These are phyloP conservation scores for Cryptococcus sp. DNA, from an alignment of 1,284 basidiomycete species.

Conservation along the genomic window DNA sequence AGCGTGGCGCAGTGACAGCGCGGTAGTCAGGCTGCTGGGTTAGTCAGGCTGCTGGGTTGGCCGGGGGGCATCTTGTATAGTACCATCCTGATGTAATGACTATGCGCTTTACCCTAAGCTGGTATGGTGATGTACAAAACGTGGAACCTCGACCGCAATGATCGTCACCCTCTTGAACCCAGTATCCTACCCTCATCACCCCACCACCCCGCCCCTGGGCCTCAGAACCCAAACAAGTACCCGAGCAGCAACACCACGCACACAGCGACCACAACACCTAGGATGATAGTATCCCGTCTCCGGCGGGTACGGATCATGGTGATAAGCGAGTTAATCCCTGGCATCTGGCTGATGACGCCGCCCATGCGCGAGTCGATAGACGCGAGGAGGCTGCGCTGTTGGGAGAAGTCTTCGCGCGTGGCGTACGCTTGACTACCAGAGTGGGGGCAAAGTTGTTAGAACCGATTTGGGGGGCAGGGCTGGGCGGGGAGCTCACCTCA, in stretches of 20 bases:
- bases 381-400: constrained; percentile 70
- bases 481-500: constrained; percentile 61
- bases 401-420: constrained; percentile 88
- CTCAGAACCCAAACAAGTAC: constrained; percentile 62
- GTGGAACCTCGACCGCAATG: no score
- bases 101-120: no score
- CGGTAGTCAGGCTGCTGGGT: no score
- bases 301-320: constrained; percentile 88
- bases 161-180: no score
- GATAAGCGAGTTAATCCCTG: constrained; percentile 87
- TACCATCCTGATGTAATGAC: no score
- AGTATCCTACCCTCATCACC: no score
- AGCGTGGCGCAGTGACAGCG: no score
- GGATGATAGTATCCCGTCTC: constrained; percentile 82
- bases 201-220: no score
- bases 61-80: no score
- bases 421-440: constrained; percentile 85
- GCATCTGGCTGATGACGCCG: constrained; percentile 77
- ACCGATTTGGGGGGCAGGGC: neutral
- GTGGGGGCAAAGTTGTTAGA: neutral
- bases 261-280: constrained; percentile 81
- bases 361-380: constrained; percentile 80
- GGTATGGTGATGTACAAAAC: no score
- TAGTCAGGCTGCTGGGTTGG: no score
- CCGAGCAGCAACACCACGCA: constrained; percentile 75